Evolutionary conservation across 371 early-diverging fungal genomes (phyloP).

Genomic region (Apophysomyces ossiformis): DNA sequence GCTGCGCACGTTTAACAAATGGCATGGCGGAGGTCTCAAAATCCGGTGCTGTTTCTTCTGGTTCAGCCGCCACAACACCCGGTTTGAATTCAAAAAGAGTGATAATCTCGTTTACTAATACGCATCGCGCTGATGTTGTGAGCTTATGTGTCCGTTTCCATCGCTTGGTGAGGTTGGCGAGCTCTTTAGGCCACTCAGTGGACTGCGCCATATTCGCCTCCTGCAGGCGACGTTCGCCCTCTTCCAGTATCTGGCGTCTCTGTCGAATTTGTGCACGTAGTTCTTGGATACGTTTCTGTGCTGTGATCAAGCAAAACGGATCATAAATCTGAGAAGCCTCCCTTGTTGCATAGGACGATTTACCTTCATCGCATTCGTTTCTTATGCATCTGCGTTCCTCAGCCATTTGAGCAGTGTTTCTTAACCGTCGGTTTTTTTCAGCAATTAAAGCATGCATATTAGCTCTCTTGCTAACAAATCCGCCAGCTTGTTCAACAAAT

Average conservation of each 20-base stretch:
- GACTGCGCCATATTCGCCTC: constrained; percentile 20
- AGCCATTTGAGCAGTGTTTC: constrained; percentile 31
- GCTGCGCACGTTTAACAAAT: constrained; percentile 16
- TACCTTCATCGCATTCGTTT: constrained; percentile 47
- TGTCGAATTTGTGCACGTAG: constrained; percentile 26
- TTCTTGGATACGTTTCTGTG: constrained; percentile 27
- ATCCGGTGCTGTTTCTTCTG: constrained; percentile 15
- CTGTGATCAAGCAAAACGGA: constrained; percentile 18
- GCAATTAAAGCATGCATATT: constrained; percentile 45
- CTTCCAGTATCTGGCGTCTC: constrained; percentile 27
- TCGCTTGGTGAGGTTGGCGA: constrained; percentile 22
- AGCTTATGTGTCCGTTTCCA: constrained; percentile 45
- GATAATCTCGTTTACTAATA: constrained; percentile 59
- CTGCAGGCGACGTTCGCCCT: constrained; percentile 35
- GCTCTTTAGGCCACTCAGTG: constrained; percentile 32
- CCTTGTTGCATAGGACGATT: not conserved
- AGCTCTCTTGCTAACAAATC: constrained; percentile 38
- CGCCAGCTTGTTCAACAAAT: constrained; percentile 43
- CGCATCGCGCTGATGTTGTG: constrained; percentile 47
- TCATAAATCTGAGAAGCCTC: not conserved
- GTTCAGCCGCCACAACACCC: constrained; percentile 33
- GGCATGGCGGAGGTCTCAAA: constrained; percentile 16
- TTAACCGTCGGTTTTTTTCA: constrained; percentile 44
- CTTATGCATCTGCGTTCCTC: constrained; percentile 30
- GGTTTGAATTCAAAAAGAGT: constrained; percentile 62